These are phyloP conservation scores for Suillus bovinus DNA, from an alignment of 768 basidiomycete genomes.

Conservation along the genomic window DNA sequence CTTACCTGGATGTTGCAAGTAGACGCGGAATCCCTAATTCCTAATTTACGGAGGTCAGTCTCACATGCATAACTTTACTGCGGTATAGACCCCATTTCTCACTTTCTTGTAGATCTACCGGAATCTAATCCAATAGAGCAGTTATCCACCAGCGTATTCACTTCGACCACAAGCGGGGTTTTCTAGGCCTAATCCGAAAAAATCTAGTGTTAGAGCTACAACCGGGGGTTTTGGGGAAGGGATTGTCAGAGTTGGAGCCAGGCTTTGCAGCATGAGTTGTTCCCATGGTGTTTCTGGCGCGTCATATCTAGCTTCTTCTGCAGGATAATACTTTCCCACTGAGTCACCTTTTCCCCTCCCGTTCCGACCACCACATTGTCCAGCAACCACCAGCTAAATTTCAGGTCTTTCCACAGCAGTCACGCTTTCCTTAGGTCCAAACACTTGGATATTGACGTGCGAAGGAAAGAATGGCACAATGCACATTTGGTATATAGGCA, in stretches of 20 bases:
- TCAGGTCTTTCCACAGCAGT: constrained; percentile 5
- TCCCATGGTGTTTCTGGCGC: background rate
- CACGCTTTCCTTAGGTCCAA: constrained; percentile 25
- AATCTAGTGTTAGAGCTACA: constrained; percentile 49
- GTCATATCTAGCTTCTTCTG: background rate
- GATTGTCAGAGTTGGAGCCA: constrained; percentile 44
- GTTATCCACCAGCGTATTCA: constrained; percentile 10
- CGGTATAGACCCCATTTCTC: background rate
- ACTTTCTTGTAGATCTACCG: constrained; percentile 35
- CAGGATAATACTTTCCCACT: constrained; percentile 40
- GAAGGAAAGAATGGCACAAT: background rate
- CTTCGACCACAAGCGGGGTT: too few relatives aligned
- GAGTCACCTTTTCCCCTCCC: constrained; percentile 18
- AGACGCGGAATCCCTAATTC: too few relatives aligned
- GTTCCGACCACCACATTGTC: constrained; percentile 9
- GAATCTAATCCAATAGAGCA: constrained; percentile 44
- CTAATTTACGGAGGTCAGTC: background rate
- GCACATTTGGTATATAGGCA: background rate
- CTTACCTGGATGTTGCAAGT: too few relatives aligned
- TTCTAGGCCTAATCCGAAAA: too few relatives aligned
- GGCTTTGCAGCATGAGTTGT: constrained; percentile 16
- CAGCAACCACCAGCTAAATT: constrained; percentile 9
- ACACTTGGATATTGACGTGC: background rate
- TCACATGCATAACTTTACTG: background rate
- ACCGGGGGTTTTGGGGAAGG: constrained; percentile 43